These are phyloP conservation scores for Populus tremula DNA, from an alignment of 345 rosid genomes.

Conservation along the genomic window DNA sequence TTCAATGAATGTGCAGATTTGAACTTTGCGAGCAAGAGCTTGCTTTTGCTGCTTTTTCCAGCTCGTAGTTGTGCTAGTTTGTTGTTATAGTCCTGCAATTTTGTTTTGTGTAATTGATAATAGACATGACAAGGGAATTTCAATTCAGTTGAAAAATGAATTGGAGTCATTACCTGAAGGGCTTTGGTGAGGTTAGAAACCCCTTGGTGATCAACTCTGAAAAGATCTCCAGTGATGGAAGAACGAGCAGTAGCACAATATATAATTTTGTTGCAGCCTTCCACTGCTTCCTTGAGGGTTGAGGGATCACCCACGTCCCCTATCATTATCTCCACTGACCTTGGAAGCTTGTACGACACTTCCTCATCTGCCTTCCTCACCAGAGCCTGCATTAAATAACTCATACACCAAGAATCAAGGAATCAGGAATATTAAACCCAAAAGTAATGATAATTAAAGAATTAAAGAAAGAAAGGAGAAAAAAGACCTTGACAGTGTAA, in stretches of 20 bases:
- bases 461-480: background rate
- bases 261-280: constrained; percentile 85
- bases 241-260: constrained; percentile 97
- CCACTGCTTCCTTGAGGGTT: constrained; percentile 62
- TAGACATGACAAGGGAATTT: too few species aligned
- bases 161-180: constrained; percentile 49
- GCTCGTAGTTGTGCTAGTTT: constrained; percentile 76
- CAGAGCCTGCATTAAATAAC: constrained; percentile 43
- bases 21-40: constrained; percentile 82
- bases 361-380: constrained; percentile 68
- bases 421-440: background rate
- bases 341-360: constrained; percentile 74
- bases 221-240: constrained; percentile 76
- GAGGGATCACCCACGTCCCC: constrained; percentile 90
- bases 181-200: constrained; percentile 90
- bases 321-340: constrained; percentile 74
- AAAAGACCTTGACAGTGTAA: constrained; percentile 69
- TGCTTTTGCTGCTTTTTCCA: constrained; percentile 93
- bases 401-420: background rate
- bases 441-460: too few species aligned
- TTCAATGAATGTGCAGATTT: constrained; percentile 57
- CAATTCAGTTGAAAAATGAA: background rate
- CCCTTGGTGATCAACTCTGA: constrained; percentile 83
- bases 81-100: constrained; percentile 75
- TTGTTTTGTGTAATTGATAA: background rate